Percentiles rank a stretch among this genome's conserved stretches.
These are phyloP conservation scores for Sporothrix variecibatus DNA, from an alignment of 2,329 filamentous ascomycete species.

Conservation along the genomic window DNA sequence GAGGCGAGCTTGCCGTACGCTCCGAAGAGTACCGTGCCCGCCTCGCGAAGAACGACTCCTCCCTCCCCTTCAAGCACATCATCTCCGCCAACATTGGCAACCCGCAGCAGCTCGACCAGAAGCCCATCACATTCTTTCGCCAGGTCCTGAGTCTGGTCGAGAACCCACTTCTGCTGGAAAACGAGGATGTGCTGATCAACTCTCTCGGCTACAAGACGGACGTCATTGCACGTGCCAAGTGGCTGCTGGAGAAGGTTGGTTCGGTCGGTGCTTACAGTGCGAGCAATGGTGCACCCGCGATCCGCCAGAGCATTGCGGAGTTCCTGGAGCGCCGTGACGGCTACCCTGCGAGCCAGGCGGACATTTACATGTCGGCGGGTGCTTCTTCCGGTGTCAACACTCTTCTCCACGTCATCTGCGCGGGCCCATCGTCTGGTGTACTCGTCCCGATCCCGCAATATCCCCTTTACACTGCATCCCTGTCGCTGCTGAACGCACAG, in stretches of 20 bases:
- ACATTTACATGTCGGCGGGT: constrained; percentile 88
- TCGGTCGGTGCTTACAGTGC: constrained; percentile 97
- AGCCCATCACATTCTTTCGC: constrained; percentile 98
- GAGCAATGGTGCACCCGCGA: constrained; percentile 82
- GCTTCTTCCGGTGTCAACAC: constrained; percentile 95
- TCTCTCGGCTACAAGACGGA: constrained; percentile 85
- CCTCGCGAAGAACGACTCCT: constrained; percentile 59
- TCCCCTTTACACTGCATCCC: constrained; percentile 92
- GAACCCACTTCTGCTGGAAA: constrained; percentile 81
- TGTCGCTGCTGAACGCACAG: constrained; percentile 79
- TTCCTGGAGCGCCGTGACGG: constrained; percentile 94
- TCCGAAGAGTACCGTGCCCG: constrained; percentile 85
- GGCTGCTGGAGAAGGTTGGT: constrained; percentile 77
- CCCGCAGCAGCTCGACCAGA: constrained; percentile 97
- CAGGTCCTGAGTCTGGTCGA: constrained; percentile 93
- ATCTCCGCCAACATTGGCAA: constrained; percentile 99
- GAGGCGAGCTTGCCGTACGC: constrained; percentile 90
- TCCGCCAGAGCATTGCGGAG: constrained; percentile 84
- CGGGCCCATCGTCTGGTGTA: constrained; percentile 73
- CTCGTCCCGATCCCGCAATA: constrained; percentile 97
- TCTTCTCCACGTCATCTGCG: constrained; percentile 85
- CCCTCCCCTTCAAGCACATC: constrained; percentile 82
- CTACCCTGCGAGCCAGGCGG: constrained; percentile 74
- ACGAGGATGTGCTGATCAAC: constrained; percentile 75
- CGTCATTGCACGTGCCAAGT: constrained; percentile 80